phyloP scores from a whole-genome alignment of 2,329 filamentous ascomycete genomes.

The Trichoderma pleuroti region DNA sequence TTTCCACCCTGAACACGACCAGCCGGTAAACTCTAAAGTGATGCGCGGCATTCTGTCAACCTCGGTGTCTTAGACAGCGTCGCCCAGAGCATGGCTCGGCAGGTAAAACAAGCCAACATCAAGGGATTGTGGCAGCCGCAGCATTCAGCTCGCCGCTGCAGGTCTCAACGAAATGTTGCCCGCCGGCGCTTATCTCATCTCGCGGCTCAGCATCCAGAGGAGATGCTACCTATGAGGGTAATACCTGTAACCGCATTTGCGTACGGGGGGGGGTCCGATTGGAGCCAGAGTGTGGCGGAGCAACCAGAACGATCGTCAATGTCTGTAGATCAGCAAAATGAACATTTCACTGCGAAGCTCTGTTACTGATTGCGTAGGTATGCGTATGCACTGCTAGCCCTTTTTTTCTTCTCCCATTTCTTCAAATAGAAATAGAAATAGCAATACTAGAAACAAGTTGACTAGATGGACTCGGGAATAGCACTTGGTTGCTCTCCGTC shows the following conservation, averaged over 20 bases:
- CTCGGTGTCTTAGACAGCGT: background rate
- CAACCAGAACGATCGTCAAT: background rate
- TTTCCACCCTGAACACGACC: background rate
- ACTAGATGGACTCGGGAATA: background rate
- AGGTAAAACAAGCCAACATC: background rate
- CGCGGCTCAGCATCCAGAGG: background rate
- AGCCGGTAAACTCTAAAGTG: background rate
- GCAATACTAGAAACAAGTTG: background rate
- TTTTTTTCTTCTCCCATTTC: background rate
- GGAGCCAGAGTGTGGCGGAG: slow-evolving; percentile 6
- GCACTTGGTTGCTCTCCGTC: background rate
- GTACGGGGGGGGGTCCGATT: background rate
- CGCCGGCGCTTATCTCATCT: slow-evolving; percentile 20
- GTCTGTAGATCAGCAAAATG: background rate
- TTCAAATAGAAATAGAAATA: background rate
- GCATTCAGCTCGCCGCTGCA: slow-evolving; percentile 11
- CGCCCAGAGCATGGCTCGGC: background rate
- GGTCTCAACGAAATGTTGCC: background rate
- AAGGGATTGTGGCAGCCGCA: background rate
- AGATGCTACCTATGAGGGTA: slow-evolving; percentile 2
- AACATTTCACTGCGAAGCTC: background rate
- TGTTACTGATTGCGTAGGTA: background rate
- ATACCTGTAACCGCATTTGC: background rate
- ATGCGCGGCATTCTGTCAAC: background rate
- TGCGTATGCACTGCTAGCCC: background rate